Evolutionary conservation across 495 filamentous ascomycete species (phyloP).

Genomic region (Copromyces sp.): DNA sequence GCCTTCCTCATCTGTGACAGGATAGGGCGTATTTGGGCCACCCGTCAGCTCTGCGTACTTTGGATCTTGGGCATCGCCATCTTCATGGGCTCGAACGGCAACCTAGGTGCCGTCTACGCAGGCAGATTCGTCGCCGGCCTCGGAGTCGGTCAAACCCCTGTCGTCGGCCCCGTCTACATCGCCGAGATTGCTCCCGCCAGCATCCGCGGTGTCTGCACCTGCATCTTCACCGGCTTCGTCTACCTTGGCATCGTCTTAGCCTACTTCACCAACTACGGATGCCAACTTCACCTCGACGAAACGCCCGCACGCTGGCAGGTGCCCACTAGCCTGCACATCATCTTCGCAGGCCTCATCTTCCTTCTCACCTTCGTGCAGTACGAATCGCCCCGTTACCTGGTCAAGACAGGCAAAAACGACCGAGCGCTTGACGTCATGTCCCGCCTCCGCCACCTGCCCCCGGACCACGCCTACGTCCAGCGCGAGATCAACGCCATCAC

Average conservation of each 20-base stretch:
- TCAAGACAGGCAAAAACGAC: constrained; percentile 40
- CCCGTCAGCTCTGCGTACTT: constrained; percentile 51
- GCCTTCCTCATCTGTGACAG: constrained; percentile 59
- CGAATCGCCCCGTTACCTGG: constrained; percentile 50
- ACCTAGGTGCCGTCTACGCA: constrained; percentile 51
- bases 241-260: constrained; percentile 54
- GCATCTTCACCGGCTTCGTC: constrained; percentile 55
- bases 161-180: constrained; percentile 52
- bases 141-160: constrained; percentile 57
- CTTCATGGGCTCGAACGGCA: constrained; percentile 54
- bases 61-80: constrained; percentile 62
- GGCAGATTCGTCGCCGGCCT: constrained; percentile 60
- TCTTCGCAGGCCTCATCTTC: constrained; percentile 60
- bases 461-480: constrained; percentile 39
- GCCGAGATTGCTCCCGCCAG: constrained; percentile 52
- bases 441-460: constrained; percentile 38
- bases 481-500: constrained; percentile 42
- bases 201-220: constrained; percentile 58
- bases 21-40: constrained; percentile 60
- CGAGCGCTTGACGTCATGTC: constrained; percentile 37
- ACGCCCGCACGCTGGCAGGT: constrained; percentile 52
- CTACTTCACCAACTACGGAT: constrained; percentile 49
- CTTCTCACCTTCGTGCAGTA: constrained; percentile 52
- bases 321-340: constrained; percentile 61
- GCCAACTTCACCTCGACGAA: constrained; percentile 45